A percentile compares a stretch with the other conserved stretches of the same genome.
phyloP scores from a whole-genome alignment of 1,284 basidiomycete genomes.

The Volvariella volvacea region DNA sequence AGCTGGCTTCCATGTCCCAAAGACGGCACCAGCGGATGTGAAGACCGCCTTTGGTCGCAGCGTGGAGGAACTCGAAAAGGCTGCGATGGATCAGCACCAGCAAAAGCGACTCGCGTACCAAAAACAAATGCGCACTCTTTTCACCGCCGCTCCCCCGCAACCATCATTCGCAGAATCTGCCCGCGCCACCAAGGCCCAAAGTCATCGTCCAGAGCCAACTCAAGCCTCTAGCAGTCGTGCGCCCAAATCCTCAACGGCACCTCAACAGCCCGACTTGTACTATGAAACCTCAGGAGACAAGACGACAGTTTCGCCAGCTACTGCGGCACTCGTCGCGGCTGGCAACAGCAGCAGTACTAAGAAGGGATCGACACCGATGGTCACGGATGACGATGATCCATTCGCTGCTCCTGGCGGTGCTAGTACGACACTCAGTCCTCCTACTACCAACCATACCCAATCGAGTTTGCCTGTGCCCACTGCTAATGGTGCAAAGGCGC shows the following conservation, averaged over 20 bases:
- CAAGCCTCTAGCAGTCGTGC: conserved; percentile 14
- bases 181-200: conserved; percentile 25
- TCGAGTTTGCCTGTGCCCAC: conserved; percentile 6
- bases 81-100: conserved; percentile 81
- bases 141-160: conserved; percentile 16
- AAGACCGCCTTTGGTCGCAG: conserved; percentile 53
- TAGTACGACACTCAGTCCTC: conserved; percentile 7
- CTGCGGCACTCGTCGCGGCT: conserved; percentile 14
- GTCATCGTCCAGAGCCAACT: conserved; percentile 37
- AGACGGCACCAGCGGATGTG: background rate
- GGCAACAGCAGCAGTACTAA: conserved; percentile 13
- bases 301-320: conserved; percentile 12
- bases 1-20: conserved; percentile 42
- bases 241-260: conserved; percentile 10
- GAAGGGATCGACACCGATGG: conserved; percentile 20
- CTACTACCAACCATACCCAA: conserved; percentile 10
- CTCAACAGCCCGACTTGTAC: conserved; percentile 23
- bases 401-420: conserved; percentile 29
- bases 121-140: conserved; percentile 55
- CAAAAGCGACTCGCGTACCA: conserved; percentile 79
- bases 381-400: conserved; percentile 36
- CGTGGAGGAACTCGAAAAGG: conserved; percentile 74
- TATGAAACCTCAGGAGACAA: conserved; percentile 20
- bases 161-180: background rate
- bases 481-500: conserved; percentile 8